phyloP scores from a whole-genome alignment of 495 filamentous ascomycete species.

The Penicillium egyptiacum region DNA sequence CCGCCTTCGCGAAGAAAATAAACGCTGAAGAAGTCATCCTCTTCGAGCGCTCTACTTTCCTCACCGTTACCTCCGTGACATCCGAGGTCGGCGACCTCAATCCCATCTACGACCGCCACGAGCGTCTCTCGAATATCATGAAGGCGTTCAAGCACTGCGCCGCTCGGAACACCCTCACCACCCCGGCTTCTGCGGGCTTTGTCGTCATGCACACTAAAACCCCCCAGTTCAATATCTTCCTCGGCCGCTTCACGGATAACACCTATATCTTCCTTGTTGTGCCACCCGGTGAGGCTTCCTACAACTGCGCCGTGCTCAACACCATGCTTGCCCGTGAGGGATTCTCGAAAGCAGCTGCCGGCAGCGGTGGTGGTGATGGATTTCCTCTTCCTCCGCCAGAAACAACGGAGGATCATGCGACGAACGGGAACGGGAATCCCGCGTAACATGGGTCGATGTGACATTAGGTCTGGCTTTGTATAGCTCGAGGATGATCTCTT shows the following conservation, averaged over 20 bases:
- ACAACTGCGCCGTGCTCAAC: constrained; percentile 86
- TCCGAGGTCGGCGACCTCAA: constrained; percentile 71
- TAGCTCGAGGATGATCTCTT: not conserved
- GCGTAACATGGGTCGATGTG: not conserved
- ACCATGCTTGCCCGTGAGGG: constrained; percentile 79
- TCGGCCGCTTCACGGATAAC: constrained; percentile 90
- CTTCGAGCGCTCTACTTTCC: constrained; percentile 93
- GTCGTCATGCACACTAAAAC: constrained; percentile 67
- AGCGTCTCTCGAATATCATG: constrained; percentile 92
- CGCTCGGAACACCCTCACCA: constrained; percentile 55
- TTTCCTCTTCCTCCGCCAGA: constrained; percentile 46
- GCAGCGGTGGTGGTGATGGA: constrained; percentile 43
- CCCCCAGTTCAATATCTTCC: constrained; percentile 82
- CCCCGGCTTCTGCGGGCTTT: constrained; percentile 57
- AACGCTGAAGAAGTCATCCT: constrained; percentile 92
- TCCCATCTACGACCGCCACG: constrained; percentile 87
- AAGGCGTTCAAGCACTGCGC: constrained; percentile 93
- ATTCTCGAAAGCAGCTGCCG: constrained; percentile 56
- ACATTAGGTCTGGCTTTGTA: constrained; percentile 2
- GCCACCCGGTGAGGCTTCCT: constrained; percentile 81
- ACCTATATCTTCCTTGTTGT: constrained; percentile 92
- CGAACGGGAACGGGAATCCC: constrained; percentile 14
- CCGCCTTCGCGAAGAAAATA: constrained; percentile 72
- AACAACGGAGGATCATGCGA: constrained; percentile 27
- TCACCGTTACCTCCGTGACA: constrained; percentile 85